Base-by-base conservation (phyloP, 257 asterid species). In the Nicotiana paniculata region DNA sequence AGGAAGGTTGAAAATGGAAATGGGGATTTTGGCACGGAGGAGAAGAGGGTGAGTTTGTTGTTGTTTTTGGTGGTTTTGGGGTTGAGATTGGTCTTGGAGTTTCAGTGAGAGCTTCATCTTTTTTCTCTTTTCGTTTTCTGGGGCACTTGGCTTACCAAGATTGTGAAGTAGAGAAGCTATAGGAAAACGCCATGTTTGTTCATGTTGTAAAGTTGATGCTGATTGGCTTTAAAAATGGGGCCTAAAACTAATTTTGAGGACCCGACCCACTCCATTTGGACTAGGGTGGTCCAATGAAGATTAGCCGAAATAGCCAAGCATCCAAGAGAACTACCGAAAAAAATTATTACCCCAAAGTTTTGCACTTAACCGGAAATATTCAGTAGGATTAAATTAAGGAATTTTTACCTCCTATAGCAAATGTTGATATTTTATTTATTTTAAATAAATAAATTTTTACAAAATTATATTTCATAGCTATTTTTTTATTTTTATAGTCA, bases 11-110 rank as follows among this genome's bases (percentile, higher is more conserved):
- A 95, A 88, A 81, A 95, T 86, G 21, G 97, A 67, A 18, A 95
- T 76, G 18, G 99, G 99, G 77, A 95, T 85, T 88, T 93, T 95
- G 81, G 97, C 97, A 33, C 97, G 91, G 88, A 92, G 88, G 88
- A 90, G 93, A 35, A 95, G 87, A 32, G 97, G 93, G 55, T 16
- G 82, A 26, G 53, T 64, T 33, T 81, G 21, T 80, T 84, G 82
- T 64, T 39, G 77, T 59, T 82, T 81, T 46, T 86, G 53, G 85
- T 81, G 89, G 93, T 61, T 63, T 81, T 7, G 35, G 72, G 82
- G 75, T 82, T 86, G 83, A 46, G 65, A 30, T n/a, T 68, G n/a
- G 18, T 85, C 95, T 70, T 88, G 92, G 83, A 91, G 88, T 80
- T 95, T 93, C 76, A 93, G 69, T 24, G 98, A 93, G 43, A 91